Evolutionary conservation across 208 protist genomes (phyloP).

Genomic region (Spongospora subterranea): DNA sequence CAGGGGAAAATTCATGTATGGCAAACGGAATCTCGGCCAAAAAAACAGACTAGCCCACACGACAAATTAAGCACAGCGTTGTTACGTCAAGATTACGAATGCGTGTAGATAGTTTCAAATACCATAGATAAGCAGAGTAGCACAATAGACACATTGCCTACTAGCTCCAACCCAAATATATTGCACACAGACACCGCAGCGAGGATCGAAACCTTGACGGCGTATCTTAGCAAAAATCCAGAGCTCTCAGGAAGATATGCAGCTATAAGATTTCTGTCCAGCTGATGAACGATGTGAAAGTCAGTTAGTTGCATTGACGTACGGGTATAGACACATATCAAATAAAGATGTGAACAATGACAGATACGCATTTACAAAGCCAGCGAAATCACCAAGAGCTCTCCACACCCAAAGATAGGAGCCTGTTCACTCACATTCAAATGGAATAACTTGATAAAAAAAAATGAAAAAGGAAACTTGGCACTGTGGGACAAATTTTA

Average conservation of each 20-base stretch:
- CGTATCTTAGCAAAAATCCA: neutral
- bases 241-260: neutral
- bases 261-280: no score
- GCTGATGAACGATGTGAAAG: neutral
- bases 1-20: neutral
- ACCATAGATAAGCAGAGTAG: neutral
- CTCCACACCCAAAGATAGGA: conserved; percentile 47
- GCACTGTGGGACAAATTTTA: no score
- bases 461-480: no score
- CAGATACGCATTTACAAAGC: neutral
- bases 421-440: no score
- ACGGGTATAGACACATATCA: neutral
- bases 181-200: neutral
- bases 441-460: no score
- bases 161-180: neutral
- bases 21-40: conserved; percentile 12
- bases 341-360: neutral
- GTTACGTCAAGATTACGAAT: neutral
- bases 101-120: no score
- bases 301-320: neutral
- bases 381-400: neutral
- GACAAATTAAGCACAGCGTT: neutral
- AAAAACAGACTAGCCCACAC: neutral
- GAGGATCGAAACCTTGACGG: conserved; percentile 20
- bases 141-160: neutral